phyloP scores from a whole-genome alignment of 495 filamentous ascomycete species.

The Aspergillus bridgeri region DNA sequence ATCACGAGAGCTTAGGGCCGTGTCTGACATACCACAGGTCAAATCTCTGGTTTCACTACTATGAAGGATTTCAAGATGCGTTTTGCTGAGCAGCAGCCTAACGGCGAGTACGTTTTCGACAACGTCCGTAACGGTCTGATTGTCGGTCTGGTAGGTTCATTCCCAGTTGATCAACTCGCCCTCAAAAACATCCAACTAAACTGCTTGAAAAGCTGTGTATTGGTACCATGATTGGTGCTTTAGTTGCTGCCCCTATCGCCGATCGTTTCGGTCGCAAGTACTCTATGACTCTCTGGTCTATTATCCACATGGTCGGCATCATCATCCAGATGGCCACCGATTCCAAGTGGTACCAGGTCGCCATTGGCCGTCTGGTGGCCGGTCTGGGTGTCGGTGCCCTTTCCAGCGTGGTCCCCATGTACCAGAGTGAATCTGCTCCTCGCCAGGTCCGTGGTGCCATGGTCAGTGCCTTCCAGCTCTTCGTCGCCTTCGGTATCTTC shows the following conservation, averaged over 20 bases:
- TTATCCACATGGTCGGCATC: constrained; percentile 65
- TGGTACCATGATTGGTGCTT: constrained; percentile 66
- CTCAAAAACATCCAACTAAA: constrained; percentile 7
- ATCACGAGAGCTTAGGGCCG: neutral
- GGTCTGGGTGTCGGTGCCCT: constrained; percentile 69
- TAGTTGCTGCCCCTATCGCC: constrained; percentile 56
- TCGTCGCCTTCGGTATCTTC: constrained; percentile 85
- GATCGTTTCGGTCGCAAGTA: constrained; percentile 52
- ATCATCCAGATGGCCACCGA: constrained; percentile 63
- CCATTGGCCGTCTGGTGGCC: constrained; percentile 55
- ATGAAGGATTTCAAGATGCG: constrained; percentile 53
- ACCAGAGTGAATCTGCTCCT: constrained; percentile 67
- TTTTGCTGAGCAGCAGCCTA: constrained; percentile 40
- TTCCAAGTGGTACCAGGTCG: constrained; percentile 51
- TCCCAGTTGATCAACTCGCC: neutral
- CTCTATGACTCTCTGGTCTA: constrained; percentile 53
- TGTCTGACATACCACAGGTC: constrained; percentile 32
- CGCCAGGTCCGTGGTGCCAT: constrained; percentile 64
- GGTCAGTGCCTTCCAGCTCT: constrained; percentile 75
- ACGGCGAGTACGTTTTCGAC: constrained; percentile 45
- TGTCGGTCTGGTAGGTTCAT: constrained; percentile 47
- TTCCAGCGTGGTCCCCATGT: constrained; percentile 70
- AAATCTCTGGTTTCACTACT: constrained; percentile 58
- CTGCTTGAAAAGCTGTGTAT: constrained; percentile 46
- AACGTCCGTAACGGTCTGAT: constrained; percentile 56